Conservation (phyloP, 1,284 basidiomycete species). For the Apiotrichum porosum region DNA sequence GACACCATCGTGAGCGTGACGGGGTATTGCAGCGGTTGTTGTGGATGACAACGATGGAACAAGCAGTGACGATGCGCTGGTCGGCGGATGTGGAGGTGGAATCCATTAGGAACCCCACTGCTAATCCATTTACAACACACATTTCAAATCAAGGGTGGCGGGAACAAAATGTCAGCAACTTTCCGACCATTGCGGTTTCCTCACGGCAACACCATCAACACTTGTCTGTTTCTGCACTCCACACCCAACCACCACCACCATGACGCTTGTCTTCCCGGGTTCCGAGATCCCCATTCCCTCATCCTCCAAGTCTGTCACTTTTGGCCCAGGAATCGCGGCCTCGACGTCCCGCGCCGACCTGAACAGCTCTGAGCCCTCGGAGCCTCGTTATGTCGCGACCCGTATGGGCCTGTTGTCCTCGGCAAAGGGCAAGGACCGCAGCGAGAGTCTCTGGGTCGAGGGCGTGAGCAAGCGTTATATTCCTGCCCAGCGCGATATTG, state of each 20-base stretch:
- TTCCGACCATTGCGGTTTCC: too few species aligned
- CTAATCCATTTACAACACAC: too few species aligned
- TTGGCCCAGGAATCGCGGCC: constrained; percentile 41
- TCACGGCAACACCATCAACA: too few species aligned
- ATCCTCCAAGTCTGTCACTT: constrained; percentile 27
- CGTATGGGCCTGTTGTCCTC: constrained; percentile 36
- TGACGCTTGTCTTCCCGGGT: constrained; percentile 43
- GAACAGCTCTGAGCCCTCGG: background rate
- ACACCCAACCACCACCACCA: too few species aligned
- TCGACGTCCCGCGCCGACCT: constrained; percentile 18
- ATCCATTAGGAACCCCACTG: too few species aligned
- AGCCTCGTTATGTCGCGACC: constrained; percentile 29
- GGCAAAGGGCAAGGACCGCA: constrained; percentile 27
- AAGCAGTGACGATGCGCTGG: too few species aligned
- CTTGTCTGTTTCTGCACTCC: too few species aligned
- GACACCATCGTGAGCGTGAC: constrained; percentile 20
- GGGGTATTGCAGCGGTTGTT: too few species aligned
- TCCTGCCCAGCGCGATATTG: constrained; percentile 50
- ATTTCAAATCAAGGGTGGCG: too few species aligned
- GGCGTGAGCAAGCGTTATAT: constrained; percentile 49
- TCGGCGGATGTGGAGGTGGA: too few species aligned
- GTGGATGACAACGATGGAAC: too few species aligned
- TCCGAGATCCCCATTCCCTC: constrained; percentile 33
- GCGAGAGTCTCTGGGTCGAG: constrained; percentile 43
- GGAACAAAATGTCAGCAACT: too few species aligned